Conservation (phyloP, 345 rosid genomes). For the Acer saccharum region DNA sequence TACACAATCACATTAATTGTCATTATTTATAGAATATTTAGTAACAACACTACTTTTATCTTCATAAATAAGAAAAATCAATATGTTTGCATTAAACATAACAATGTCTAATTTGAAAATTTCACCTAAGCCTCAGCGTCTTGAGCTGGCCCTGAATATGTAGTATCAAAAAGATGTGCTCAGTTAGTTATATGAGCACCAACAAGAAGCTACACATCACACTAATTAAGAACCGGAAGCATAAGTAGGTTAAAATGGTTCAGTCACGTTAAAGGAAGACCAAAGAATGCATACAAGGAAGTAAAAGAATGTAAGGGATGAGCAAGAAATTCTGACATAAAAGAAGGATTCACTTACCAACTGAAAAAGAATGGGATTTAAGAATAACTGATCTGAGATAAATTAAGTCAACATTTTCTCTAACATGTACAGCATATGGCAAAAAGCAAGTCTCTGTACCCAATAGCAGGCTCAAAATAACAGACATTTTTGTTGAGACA, state of each 20-base stretch:
- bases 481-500: neutral
- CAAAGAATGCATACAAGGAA: neutral
- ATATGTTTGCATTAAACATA: no score
- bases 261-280: neutral
- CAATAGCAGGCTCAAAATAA: neutral
- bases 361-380: neutral
- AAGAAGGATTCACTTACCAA: neutral
- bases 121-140: no score
- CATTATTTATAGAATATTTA: no score
- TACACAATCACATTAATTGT: no score
- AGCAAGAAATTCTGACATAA: neutral
- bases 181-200: neutral
- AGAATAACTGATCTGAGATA: neutral
- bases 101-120: no score
- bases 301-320: neutral
- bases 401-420: neutral
- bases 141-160: no score
- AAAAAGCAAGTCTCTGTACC: neutral
- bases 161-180: neutral
- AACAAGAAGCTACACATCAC: neutral
- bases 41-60: no score
- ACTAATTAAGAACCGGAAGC: neutral
- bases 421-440: neutral
- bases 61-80: no score
- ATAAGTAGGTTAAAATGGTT: neutral